Evolutionary conservation across 208 protist genomes (phyloP), one percentile per base, ranked within the genome.

Genomic region (Leishmania martiniquensis): DNA sequence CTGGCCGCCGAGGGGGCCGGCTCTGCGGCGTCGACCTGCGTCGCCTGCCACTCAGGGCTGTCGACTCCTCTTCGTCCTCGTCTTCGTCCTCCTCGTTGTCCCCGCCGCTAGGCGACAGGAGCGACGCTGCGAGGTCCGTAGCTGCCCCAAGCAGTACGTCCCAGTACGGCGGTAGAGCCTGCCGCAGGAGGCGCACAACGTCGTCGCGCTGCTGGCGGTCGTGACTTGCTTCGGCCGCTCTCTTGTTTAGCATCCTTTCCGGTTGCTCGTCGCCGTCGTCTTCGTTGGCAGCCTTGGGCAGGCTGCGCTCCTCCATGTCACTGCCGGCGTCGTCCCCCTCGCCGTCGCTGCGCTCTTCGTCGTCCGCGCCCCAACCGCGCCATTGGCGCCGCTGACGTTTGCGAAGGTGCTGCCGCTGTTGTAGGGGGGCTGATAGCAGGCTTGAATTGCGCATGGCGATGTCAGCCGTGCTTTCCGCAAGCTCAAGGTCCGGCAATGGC

Each of bases 71-170:
- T 34, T 44, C 39, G 42, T 47, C 39, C 2, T 54, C 49, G 59
- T 39, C 69, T 66, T 72, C 69, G 54, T 72, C 75, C 6, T 15
- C 75, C 0, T 72, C 71, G 13, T 76, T 78, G 17, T 80, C 77
- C 32, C 70, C 73, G 13, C 9, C 15, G 75, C 32, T 20, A 29
- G 66, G 6, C 13, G 44, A 47, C 29, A 34, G 42, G 34, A 47
- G 49, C 52, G 54, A 20, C 34, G 60, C 54, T 10, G 60, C 52
- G 32, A 76, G 57, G n/a, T 79, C 75, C 2, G 74, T 75, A 6
- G 69, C 60, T 12, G 60, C 9, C 32, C 83, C 83, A 39, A 82
- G 68, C 29, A 88, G 54, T 39, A 88, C 84, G 6, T 88, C 84
- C 84, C 81, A 81, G 70, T 83, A 88, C 32, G 76, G 51, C 9